Percentiles rank a stretch among this genome's conserved stretches.
Evolutionary conservation across 306 rosid species (phyloP).

Genomic region (Malus sylvestris): DNA sequence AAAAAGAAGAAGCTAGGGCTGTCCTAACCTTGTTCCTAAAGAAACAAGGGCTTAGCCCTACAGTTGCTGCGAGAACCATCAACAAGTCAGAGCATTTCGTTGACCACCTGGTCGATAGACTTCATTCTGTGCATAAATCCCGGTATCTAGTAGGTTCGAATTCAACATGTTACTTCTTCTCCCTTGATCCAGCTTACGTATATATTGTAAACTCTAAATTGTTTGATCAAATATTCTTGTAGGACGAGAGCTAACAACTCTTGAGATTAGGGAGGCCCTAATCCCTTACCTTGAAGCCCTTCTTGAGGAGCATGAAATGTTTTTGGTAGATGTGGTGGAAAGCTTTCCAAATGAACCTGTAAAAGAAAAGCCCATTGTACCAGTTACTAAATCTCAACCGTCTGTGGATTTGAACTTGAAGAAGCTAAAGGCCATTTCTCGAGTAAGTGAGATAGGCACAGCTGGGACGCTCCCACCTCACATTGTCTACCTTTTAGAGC

Average conservation of each 20-base stretch:
- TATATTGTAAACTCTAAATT: conserved; percentile 2
- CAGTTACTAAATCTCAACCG: conserved; percentile 27
- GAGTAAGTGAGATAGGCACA: conserved; percentile 51
- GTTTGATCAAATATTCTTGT: conserved; percentile 23
- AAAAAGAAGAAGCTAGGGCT: conserved; percentile 94
- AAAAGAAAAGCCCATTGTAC: conserved; percentile 34
- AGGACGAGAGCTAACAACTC: conserved; percentile 94
- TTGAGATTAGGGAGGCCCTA: conserved; percentile 84
- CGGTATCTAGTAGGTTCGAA: conserved; percentile 91
- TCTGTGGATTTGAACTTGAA: conserved; percentile 23
- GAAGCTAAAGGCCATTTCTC: conserved; percentile 61
- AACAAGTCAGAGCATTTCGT: conserved; percentile 68
- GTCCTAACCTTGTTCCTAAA: conserved; percentile 72
- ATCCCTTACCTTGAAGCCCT: conserved; percentile 72
- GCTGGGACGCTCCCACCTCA: conserved; percentile 73
- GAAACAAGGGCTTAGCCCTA: conserved; percentile 74
- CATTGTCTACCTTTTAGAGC: conserved; percentile 66
- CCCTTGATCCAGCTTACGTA: neutral
- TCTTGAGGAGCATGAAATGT: conserved; percentile 51
- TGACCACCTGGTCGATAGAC: conserved; percentile 69
- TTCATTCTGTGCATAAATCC: conserved; percentile 74
- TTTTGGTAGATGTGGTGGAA: conserved; percentile 54
- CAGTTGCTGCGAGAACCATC: conserved; percentile 66
- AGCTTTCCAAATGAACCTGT: conserved; percentile 62
- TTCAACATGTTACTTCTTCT: conserved; percentile 26